Base-by-base conservation (phyloP, 2,329 filamentous ascomycete species). In the Diaporthe sp. region DNA sequence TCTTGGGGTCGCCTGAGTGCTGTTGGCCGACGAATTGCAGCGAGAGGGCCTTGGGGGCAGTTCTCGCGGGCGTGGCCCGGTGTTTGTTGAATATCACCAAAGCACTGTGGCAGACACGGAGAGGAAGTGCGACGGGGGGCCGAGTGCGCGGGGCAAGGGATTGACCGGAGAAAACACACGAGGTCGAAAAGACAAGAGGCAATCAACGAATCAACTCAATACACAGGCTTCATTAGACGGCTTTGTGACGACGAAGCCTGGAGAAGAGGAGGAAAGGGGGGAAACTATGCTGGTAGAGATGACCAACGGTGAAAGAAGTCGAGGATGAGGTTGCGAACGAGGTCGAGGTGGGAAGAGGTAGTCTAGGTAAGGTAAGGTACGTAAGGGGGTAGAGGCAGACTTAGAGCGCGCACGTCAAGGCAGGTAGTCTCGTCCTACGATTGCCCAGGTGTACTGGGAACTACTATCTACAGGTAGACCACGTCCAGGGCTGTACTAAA, bases 211-310 rank as follows among this genome's bases (percentile, higher is more conserved):
- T 46, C 65, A 74, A 76, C 68, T 81, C 78, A 81, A 81, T 82
- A 79, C 78, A 81, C 80, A 80, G 80, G 78, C 79, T 76, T 80
- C 80, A 81, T 82, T 80, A 80, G 73, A 76, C 71, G 44, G 72
- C 73, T 76, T 31, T 34, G 53, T 72, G 74, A 76, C 74, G 76
- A 77, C 75, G 77, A 77, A 76, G 77, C 78, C 78, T 78, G 78
- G 78, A 79, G 79, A 78, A 79, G 62, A 73, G 70, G 71, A 28
- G 60, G 65, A 73, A 71, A 46, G 49, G 68, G 73, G 51, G 42
- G 42, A 62, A 68, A 51, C 37, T 60, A 71, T 53, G 74, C 28
- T 71, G 53, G 65, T 72, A 65, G 61, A 71, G 72, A 76, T 68
- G 76, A 65, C 60, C 51, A 60, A 61, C 37, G 25, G 22, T 13